Conservation (phyloP, 345 rosid species). For the Mangifera indica region DNA sequence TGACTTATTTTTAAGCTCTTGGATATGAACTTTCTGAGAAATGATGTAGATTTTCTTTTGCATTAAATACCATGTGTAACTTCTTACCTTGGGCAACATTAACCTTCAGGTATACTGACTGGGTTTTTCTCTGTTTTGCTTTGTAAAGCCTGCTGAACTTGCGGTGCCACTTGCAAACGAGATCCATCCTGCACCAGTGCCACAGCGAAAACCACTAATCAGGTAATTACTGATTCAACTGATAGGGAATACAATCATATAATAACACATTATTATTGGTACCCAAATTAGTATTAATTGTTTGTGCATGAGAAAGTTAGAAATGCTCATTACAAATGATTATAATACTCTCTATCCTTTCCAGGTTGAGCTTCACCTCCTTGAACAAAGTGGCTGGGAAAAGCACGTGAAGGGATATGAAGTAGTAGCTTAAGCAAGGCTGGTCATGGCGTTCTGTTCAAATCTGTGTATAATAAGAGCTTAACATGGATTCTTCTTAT, state of each 20-base stretch:
- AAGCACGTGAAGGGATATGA: slow-evolving; percentile 24
- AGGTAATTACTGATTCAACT: slow-evolving; percentile 39
- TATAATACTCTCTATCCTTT: slow-evolving; percentile 1
- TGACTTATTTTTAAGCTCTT: not conserved
- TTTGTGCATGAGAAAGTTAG: not conserved
- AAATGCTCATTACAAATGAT: not conserved
- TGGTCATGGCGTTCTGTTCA: not conserved
- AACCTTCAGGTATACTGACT: not conserved
- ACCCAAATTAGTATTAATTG: too few relatives aligned
- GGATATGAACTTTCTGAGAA: not conserved
- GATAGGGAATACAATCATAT: not conserved
- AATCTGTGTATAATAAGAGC: slow-evolving; percentile 11
- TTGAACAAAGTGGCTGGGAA: slow-evolving; percentile 54
- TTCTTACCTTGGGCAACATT: not conserved
- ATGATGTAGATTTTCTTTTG: not conserved
- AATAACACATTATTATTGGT: too few relatives aligned
- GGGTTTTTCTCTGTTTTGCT: slow-evolving; percentile 15
- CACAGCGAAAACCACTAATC: slow-evolving; percentile 67
- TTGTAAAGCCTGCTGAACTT: slow-evolving; percentile 57
- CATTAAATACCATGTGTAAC: not conserved
- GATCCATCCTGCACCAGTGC: slow-evolving; percentile 39
- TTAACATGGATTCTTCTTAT: not conserved
- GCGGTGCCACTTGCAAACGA: slow-evolving; percentile 28
- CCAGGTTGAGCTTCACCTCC: slow-evolving; percentile 84
- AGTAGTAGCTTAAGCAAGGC: not conserved